These are phyloP conservation scores for Sclerotinia minor DNA, from an alignment of 2,329 filamentous ascomycete species.

Conservation along the genomic window DNA sequence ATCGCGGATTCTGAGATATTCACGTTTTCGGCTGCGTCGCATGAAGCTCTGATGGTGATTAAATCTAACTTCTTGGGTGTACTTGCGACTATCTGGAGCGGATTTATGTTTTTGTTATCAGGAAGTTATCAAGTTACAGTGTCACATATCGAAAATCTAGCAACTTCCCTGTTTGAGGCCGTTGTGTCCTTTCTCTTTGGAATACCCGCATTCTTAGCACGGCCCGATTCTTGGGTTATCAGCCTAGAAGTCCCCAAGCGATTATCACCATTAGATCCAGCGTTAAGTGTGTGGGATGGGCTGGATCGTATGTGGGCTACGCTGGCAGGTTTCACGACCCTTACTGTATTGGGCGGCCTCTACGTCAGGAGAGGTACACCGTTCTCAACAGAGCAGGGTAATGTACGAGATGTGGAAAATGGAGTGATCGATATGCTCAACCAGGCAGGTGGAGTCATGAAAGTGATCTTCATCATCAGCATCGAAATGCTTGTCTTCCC, in stretches of 20 bases:
- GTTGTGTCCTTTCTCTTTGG: constrained; percentile 34
- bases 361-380: constrained; percentile 76
- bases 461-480: constrained; percentile 96
- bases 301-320: constrained; percentile 71
- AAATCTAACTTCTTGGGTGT: constrained; percentile 53
- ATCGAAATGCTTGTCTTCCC: constrained; percentile 99
- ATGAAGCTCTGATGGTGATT: constrained; percentile 64
- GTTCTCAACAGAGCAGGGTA: constrained; percentile 57
- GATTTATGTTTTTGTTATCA: constrained; percentile 48
- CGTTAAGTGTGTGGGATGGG: constrained; percentile 66
- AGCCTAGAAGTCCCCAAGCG: constrained; percentile 51
- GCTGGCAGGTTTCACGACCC: constrained; percentile 74
- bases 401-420: constrained; percentile 67
- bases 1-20: constrained; percentile 62
- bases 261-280: constrained; percentile 49
- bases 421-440: constrained; percentile 78
- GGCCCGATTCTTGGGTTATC: constrained; percentile 59
- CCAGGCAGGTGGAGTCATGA: constrained; percentile 95
- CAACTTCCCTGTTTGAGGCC: neutral
- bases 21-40: constrained; percentile 74
- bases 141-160: neutral
- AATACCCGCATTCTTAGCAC: constrained; percentile 44
- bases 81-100: constrained; percentile 45
- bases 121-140: constrained; percentile 45
- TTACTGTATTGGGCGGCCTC: constrained; percentile 71